Evolutionary conservation across 78 protist species (phyloP), one percentile per base, ranked within the genome.

Genomic region (Dictyostelium intermedium): DNA sequence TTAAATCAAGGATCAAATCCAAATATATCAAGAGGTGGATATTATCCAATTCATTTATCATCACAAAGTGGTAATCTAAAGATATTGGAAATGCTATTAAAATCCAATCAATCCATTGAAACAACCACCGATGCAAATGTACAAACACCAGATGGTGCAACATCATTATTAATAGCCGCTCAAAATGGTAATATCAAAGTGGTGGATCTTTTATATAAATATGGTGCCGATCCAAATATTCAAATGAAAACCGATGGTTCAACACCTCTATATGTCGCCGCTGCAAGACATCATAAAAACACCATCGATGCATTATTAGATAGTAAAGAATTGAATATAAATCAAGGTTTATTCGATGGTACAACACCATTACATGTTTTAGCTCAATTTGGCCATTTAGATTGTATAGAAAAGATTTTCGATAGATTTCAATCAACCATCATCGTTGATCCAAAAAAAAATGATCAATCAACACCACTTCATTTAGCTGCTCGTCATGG

Each of bases 401-500:
- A 61, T 5, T 9, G 53, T 3, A 69, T 89, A 1, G 53, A 78
- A n/a, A 76, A 63, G 10, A 27, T 89, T 1, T 70, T 80, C 25
- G 5, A 61, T 20, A 14, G 50, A 6, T 77, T 74, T 61, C 45
- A 79, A 60, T n/a, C 23, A 5, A 30, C 34, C 1, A 89, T 53
- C 34, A 9, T 32, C 39, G 14, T 69, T 3, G 78, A 89, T 80
- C 20, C 25, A 41, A 80, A 45, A 9, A 63, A 41, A 37, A 66
- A 79, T 45, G 70, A n/a, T 61, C 87, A 85, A 23, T 11, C 56
- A 7, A 80, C 94, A 2, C 87, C 94, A 20, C 47, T 89, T 2
- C 82, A 50, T 23, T 79, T 70, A n/a, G 94, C 94, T 23, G 94
- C 94, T 5, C 47, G 94, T 43, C 94, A 89, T 66, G 94, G 94